Conservation (phyloP, 768 basidiomycete genomes). For the Pleurotus cornucopiae region DNA sequence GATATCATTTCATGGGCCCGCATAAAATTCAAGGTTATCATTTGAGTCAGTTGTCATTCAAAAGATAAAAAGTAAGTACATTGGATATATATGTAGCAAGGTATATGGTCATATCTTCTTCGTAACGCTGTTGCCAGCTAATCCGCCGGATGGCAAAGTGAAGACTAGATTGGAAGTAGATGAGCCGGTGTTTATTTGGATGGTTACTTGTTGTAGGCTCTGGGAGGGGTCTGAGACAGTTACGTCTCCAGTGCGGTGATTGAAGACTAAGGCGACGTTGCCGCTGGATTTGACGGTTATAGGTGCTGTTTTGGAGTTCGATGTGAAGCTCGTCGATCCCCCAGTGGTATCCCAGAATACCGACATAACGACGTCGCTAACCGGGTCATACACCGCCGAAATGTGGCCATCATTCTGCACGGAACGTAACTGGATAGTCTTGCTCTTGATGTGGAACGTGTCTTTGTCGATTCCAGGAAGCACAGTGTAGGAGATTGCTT, state of each 20-base stretch:
- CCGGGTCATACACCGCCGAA: conserved; percentile 47
- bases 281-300: conserved; percentile 33
- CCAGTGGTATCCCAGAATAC: conserved; percentile 54
- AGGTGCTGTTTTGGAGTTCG: conserved; percentile 11
- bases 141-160: conserved; percentile 40
- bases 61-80: conserved; percentile 13
- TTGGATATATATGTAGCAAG: conserved; percentile 2
- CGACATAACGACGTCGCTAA: conserved; percentile 36
- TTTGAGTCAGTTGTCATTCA: conserved; percentile 8
- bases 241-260: conserved; percentile 35
- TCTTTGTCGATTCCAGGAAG: conserved; percentile 45
- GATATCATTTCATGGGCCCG: too few species aligned
- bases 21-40: too few species aligned
- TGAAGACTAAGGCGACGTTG: conserved; percentile 41
- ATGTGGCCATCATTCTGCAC: conserved; percentile 43
- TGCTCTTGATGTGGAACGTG: conserved; percentile 35
- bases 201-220: conserved; percentile 27
- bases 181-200: conserved; percentile 29
- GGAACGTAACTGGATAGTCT: conserved; percentile 24
- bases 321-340: conserved; percentile 35
- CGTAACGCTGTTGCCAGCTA: conserved; percentile 46
- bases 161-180: conserved; percentile 28
- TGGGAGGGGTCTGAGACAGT: conserved; percentile 69
- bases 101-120: conserved; percentile 11
- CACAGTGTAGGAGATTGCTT: conserved; percentile 46